These are phyloP conservation scores for Pseudogymnoascus sp. DNA, from an alignment of 2,329 filamentous ascomycete species.

Conservation along the genomic window DNA sequence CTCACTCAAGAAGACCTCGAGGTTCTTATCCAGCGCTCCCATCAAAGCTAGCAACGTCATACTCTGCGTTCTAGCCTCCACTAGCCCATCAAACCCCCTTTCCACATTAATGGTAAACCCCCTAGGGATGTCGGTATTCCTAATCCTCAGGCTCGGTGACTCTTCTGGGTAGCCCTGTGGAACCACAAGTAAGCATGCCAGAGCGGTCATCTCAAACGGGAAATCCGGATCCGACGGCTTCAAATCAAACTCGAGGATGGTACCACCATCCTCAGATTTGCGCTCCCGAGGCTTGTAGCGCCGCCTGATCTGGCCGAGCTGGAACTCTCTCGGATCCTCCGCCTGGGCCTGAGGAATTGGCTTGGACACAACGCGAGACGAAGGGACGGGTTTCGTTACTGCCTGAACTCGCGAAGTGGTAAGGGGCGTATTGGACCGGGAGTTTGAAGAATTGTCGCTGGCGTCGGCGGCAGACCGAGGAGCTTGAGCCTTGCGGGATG, in stretches of 20 bases:
- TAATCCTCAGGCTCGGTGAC: constrained; percentile 52
- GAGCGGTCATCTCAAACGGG: constrained; percentile 62
- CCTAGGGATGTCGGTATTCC: constrained; percentile 61
- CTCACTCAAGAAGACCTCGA: constrained; percentile 62
- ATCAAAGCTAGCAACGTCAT: constrained; percentile 57
- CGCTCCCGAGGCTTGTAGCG: constrained; percentile 46
- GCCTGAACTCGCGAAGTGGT: constrained; percentile 19
- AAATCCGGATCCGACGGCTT: constrained; percentile 75
- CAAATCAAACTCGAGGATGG: constrained; percentile 56
- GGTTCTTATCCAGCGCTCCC: constrained; percentile 62
- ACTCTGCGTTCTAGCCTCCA: constrained; percentile 40
- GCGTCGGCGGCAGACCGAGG: constrained; percentile 6
- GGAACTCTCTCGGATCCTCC: constrained; percentile 63
- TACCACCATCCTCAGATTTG: constrained; percentile 35
- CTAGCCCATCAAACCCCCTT: constrained; percentile 60
- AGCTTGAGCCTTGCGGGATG: constrained; percentile 16
- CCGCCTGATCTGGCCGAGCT: constrained; percentile 63
- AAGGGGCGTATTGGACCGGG: constrained; percentile 10
- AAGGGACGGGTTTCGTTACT: constrained; percentile 24
- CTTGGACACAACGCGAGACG: constrained; percentile 49
- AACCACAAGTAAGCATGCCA: constrained; percentile 61
- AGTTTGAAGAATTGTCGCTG: constrained; percentile 14
- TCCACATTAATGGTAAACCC: constrained; percentile 72
- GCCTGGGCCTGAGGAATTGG: constrained; percentile 57
- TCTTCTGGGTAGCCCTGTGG: constrained; percentile 54